These are phyloP conservation scores for Jamesozyma rosinii DNA, from an alignment of 805 yeast genomes.

Conservation along the genomic window DNA sequence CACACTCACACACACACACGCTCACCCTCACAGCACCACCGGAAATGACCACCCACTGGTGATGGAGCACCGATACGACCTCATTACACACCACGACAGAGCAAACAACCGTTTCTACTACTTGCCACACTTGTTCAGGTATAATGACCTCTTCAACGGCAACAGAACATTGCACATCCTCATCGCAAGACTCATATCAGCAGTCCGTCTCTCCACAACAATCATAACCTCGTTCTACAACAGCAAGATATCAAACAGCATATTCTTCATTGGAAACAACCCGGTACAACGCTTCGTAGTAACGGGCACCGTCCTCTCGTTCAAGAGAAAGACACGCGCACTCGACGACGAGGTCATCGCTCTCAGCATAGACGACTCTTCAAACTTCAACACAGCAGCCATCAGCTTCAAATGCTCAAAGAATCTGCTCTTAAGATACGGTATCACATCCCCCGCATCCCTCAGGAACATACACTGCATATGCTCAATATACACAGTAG, in stretches of 20 bases:
- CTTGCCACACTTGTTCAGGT: constrained; percentile 5
- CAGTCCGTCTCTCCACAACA: neutral
- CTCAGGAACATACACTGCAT: constrained; percentile 2
- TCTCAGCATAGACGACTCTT: constrained; percentile 23
- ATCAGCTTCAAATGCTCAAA: neutral
- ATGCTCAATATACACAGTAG: constrained; percentile 4
- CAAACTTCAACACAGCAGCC: constrained; percentile 9
- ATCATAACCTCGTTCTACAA: neutral
- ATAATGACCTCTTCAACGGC: neutral
- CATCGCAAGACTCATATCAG: neutral
- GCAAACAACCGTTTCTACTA: constrained; percentile 1
- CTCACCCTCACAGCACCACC: too few species aligned
- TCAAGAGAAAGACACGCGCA: constrained; percentile 7
- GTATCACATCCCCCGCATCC: neutral
- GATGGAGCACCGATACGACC: neutral
- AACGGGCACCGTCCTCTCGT: constrained; percentile 31
- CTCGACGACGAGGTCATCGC: constrained; percentile 15
- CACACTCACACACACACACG: too few species aligned
- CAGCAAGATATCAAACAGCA: neutral
- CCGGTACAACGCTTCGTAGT: constrained; percentile 34
- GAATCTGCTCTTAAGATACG: neutral
- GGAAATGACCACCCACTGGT: neutral
- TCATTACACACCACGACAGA: constrained; percentile 2
- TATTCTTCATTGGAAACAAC: constrained; percentile 34
- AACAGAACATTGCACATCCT: neutral